Evolutionary conservation across 768 basidiomycete species (phyloP), one percentile per base, ranked within the genome.

Genomic region (Leccinum pellstonianum): DNA sequence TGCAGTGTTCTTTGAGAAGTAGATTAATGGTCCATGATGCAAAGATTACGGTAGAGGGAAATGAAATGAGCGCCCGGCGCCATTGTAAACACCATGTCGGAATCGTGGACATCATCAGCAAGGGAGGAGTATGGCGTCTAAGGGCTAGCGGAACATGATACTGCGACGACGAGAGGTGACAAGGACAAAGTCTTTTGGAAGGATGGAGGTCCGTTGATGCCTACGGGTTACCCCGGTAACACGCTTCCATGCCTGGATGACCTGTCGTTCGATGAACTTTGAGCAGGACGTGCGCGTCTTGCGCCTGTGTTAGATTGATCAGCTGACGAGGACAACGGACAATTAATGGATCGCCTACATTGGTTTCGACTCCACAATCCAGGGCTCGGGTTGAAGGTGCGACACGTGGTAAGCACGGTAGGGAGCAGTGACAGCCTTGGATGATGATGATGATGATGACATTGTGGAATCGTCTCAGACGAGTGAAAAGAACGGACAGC

Each of bases 161-260:
- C 85, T 86, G 56, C 81, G 83, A 59, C 85, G 79, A 56, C 80
- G 78, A 35, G 75, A 68, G 10, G 81, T 86, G 64, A 88, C 77
- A 60, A 87, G 76, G 65, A 87, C 79, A 69, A 88, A 88, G 68
- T 85, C 86, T 23, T 80, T 78, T 31, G 83, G 80, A 52, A 86
- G 75, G 66, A 81, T 68, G 3, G 86, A 85, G 5, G 79, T 76
- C 46, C 83, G 81, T 25, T 80, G 78, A 35, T 75, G 75, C 55
- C 78, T 84, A 62, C 82, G 83, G 33, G 82, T 78, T 31, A 76
- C 73, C 23, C 78, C 75, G 25, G 85, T 86, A 66, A 88, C 71
- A 41, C 78, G 73, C 67, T 88, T 88, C 87, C 87, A 88, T 10
- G 80, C 76, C 47, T 77, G 74, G 55, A 88, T 71, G 60, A 87